Conservation (phyloP, 179 eudicot genomes). For the Monotropa hypopitys region DNA sequence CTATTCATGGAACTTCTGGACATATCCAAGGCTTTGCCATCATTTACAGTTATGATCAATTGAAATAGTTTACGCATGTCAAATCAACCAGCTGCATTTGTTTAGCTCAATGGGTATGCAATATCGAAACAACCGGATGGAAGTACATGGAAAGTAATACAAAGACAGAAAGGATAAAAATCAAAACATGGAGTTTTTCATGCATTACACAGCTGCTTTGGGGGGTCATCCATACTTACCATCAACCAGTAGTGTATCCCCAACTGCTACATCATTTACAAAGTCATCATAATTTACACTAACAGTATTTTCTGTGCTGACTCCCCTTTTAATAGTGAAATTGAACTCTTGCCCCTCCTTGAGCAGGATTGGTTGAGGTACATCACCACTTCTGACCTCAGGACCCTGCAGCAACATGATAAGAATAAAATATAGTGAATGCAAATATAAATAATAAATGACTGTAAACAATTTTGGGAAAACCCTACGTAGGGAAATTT, state of each 20-base stretch:
- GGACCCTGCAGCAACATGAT: slow-evolving; percentile 60
- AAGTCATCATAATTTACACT: slow-evolving; percentile 96
- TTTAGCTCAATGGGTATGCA: background rate
- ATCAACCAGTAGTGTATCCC: slow-evolving; percentile 83
- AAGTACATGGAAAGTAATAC: background rate
- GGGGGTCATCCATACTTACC: slow-evolving; percentile 33
- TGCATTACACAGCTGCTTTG: background rate
- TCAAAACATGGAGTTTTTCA: background rate
- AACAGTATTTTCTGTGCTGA: slow-evolving; percentile 66
- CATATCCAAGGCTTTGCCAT: background rate
- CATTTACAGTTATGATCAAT: background rate
- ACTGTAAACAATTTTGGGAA: too few relatives aligned
- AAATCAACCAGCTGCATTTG: background rate
- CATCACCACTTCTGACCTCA: slow-evolving; percentile 99
- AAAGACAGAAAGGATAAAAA: background rate
- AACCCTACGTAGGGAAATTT: too few relatives aligned
- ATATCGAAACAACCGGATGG: background rate
- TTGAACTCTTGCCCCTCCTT: slow-evolving; percentile 82
- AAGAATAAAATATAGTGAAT: background rate
- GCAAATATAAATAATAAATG: background rate
- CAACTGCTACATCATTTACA: slow-evolving; percentile 80
- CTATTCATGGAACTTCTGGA: background rate
- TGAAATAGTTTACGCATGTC: background rate
- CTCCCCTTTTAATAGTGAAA: slow-evolving; percentile 86
- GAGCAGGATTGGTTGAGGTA: slow-evolving; percentile 72